Evolutionary conservation across 495 filamentous ascomycete genomes (phyloP).

Genomic region (Penicillium goetzii): DNA sequence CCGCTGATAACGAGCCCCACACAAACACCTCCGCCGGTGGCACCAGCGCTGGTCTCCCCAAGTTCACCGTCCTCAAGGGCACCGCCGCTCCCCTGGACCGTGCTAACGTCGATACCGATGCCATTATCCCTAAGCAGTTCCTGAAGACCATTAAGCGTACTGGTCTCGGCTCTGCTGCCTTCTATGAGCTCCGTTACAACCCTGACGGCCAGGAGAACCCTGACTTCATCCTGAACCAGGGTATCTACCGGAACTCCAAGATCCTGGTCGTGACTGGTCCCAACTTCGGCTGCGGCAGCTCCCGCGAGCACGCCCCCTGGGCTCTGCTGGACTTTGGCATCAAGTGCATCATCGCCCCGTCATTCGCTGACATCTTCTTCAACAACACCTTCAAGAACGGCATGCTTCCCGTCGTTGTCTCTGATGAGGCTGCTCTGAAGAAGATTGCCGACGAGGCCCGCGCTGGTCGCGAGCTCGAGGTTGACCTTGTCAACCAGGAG

Average conservation of each 20-base stretch:
- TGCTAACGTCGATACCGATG: conserved; percentile 93
- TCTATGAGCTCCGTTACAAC: conserved; percentile 79
- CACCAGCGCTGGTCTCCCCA: conserved; percentile 69
- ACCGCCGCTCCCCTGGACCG: conserved; percentile 87
- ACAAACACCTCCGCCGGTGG: conserved; percentile 52
- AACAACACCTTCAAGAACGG: conserved; percentile 99
- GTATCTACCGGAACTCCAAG: conserved; percentile 82
- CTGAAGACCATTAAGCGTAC: conserved; percentile 99
- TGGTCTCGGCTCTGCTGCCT: conserved; percentile 84
- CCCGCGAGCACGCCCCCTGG: conserved; percentile 96
- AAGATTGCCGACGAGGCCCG: conserved; percentile 78
- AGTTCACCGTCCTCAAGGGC: conserved; percentile 81
- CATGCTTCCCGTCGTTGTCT: conserved; percentile 88
- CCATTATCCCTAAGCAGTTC: conserved; percentile 99
- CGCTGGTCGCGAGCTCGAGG: conserved; percentile 83
- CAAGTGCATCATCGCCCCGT: conserved; percentile 88
- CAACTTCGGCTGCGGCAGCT: conserved; percentile 96
- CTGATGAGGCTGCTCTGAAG: conserved; percentile 65
- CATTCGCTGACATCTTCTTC: conserved; percentile 97
- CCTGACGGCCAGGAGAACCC: conserved; percentile 74
- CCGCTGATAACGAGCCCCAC: conserved; percentile 69
- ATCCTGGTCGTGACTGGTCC: conserved; percentile 91
- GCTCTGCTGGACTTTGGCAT: conserved; percentile 96
- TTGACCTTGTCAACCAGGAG: conserved; percentile 85
- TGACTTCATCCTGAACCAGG: conserved; percentile 87